Conservation (phyloP, 148 eudicot genomes). For the Rhododendron mucronatum region DNA sequence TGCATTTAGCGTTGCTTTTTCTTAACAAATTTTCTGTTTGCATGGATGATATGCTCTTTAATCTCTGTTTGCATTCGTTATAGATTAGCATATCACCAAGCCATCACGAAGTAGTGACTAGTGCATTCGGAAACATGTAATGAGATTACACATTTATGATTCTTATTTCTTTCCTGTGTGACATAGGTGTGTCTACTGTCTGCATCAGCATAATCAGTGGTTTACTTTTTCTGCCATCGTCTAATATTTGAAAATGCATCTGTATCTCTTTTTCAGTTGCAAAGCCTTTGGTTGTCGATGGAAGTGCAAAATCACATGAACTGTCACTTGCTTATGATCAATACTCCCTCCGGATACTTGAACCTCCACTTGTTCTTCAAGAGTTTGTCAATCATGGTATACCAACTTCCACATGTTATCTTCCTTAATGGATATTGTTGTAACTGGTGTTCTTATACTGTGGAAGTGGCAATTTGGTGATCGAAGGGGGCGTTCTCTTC, state of each 20-base stretch:
- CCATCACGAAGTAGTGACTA: not conserved
- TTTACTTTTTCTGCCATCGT: not conserved
- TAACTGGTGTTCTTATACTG: not conserved
- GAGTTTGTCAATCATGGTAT: slow-evolving; percentile 97
- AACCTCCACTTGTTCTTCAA: slow-evolving; percentile 92
- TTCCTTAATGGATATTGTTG: not conserved
- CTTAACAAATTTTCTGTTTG: not conserved
- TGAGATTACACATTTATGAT: not conserved
- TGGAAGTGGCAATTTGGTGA: slow-evolving; percentile 5
- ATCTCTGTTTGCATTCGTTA: not conserved
- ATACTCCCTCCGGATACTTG: slow-evolving; percentile 72
- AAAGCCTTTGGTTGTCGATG: slow-evolving; percentile 81
- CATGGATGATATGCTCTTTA: not conserved
- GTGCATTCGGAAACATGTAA: not conserved
- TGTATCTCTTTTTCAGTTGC: slow-evolving; percentile 57
- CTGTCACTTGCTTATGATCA: slow-evolving; percentile 85
- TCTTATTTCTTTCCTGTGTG: not conserved
- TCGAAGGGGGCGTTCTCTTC: slow-evolving; percentile 83
- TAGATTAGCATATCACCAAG: not conserved
- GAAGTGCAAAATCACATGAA: slow-evolving; percentile 82
- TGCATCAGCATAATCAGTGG: not conserved
- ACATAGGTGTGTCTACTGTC: not conserved
- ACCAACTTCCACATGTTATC: not conserved
- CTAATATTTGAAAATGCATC: slow-evolving; percentile 2
- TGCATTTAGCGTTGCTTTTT: not conserved